These are phyloP conservation scores for Talaromyces wortmannii DNA, from an alignment of 495 filamentous ascomycete species.

Conservation along the genomic window DNA sequence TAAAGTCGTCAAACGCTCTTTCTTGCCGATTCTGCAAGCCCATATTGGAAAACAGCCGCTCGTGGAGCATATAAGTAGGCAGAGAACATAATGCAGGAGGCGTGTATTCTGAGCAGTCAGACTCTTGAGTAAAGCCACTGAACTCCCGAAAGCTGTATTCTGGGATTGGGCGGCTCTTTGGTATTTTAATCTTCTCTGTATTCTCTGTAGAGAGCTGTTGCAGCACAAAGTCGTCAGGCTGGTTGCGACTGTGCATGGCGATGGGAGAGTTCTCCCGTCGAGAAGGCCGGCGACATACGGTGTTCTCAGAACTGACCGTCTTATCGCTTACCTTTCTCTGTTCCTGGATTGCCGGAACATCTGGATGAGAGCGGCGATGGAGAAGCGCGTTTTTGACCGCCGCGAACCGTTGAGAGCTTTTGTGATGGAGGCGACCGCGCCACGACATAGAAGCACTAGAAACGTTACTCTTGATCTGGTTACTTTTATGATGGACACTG, in stretches of 20 bases:
- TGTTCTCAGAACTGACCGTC: conserved; percentile 19
- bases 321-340: conserved; percentile 20
- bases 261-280: conserved; percentile 2
- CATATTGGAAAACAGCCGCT: conserved; percentile 2
- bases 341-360: conserved; percentile 1
- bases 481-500: neutral
- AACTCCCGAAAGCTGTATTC: too few species aligned
- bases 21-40: neutral
- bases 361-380: neutral
- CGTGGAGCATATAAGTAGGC: neutral
- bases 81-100: conserved; percentile 1
- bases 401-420: neutral
- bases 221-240: too few species aligned
- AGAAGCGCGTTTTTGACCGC: neutral
- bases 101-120: neutral
- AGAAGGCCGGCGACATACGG: conserved; percentile 24
- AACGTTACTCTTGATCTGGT: neutral
- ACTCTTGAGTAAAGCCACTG: neutral
- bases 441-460: neutral
- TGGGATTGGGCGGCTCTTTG: too few species aligned
- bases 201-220: too few species aligned
- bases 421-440: neutral
- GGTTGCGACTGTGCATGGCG: neutral
- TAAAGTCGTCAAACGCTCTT: neutral
- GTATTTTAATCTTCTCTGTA: too few species aligned